Base-by-base conservation (phyloP, 352 stramenopile species). In the Phytophthora cryptogea region DNA sequence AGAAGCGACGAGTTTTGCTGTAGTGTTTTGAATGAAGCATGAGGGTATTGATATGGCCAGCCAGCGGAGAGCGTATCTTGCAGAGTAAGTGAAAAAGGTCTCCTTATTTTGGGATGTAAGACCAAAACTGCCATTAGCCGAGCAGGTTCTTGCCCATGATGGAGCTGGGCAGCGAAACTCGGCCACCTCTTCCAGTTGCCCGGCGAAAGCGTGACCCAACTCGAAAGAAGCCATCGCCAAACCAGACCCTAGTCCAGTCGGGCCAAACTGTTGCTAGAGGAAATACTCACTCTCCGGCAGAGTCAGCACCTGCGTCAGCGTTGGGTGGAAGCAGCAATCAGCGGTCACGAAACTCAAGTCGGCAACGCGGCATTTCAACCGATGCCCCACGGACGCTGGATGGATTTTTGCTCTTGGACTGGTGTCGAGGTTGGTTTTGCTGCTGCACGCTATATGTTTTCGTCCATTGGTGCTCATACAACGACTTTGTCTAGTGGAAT, bases 401-500 rank as follows among this genome's bases (percentile, higher is more conserved):
- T 35, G 85, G 85, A 2, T 94, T 94, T 51, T 70, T 94, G 46
- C 51, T 94, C 3, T 70, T 94, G 20, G 81, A 94, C 31, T 86
- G 66, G 52, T 94, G 83, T 62, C 68, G 66, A 70, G 82, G 79
- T 91, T 49, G 14, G 63, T 50, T 49, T 20, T 20, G 32, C n/a
- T 48, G 42, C 14, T 47, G 10, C 13, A 26, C 16, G 8, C 37
- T 36, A 31, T n/a, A 0, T 33, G 5, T 33, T 54, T 8, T n/a
- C 20, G 58, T 45, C 26, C 41, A 17, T 28, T 2, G 23, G 27
- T 37, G 27, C n/a, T n/a, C n/a, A n/a, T n/a, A n/a, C n/a, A n/a
- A n/a, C n/a, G n/a, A n/a, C n/a, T 36, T 1, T 30, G 47, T 26
- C 23, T 56, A 90, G 84, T 90, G 26, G 84, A 94, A 54, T 94